Percentiles rank a stretch among this genome's conserved stretches.
Evolutionary conservation across 2,329 filamentous ascomycete genomes (phyloP).

Genomic region (Trichoderma sp.): DNA sequence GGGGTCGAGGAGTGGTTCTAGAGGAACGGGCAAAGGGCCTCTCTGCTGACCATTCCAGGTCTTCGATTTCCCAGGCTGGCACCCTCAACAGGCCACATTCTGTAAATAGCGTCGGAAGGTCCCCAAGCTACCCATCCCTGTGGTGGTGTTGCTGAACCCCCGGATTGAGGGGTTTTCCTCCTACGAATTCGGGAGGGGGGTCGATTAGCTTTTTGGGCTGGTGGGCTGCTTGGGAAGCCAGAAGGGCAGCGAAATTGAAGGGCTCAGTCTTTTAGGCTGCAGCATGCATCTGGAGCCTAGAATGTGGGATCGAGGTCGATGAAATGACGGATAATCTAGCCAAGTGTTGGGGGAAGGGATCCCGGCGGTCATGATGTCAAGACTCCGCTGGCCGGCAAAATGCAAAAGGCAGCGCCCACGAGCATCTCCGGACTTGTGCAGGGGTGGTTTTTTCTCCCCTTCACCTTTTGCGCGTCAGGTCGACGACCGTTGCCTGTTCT

Average conservation of each 20-base stretch:
- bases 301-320: slow-evolving; percentile 1
- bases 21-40: not conserved
- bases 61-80: not conserved
- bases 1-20: slow-evolving; percentile 1
- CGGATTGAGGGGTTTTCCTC: not conserved
- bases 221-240: not conserved
- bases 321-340: slow-evolving; percentile 2
- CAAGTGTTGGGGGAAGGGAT: not conserved
- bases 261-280: not conserved
- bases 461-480: not conserved
- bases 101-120: not conserved
- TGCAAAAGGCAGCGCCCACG: not conserved
- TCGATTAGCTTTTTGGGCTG: not conserved
- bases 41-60: slow-evolving; percentile 6
- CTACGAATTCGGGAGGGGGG: not conserved
- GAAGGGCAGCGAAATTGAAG: not conserved
- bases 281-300: slow-evolving; percentile 9
- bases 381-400: slow-evolving; percentile 12
- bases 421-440: not conserved
- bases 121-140: not conserved
- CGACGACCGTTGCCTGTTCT: not conserved
- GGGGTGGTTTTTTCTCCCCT: not conserved
- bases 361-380: slow-evolving; percentile 15
- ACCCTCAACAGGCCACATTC: not conserved
- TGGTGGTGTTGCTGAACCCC: not conserved